These are phyloP conservation scores for Hypoxylon trugodes DNA, from an alignment of 495 filamentous ascomycete genomes.

Conservation along the genomic window DNA sequence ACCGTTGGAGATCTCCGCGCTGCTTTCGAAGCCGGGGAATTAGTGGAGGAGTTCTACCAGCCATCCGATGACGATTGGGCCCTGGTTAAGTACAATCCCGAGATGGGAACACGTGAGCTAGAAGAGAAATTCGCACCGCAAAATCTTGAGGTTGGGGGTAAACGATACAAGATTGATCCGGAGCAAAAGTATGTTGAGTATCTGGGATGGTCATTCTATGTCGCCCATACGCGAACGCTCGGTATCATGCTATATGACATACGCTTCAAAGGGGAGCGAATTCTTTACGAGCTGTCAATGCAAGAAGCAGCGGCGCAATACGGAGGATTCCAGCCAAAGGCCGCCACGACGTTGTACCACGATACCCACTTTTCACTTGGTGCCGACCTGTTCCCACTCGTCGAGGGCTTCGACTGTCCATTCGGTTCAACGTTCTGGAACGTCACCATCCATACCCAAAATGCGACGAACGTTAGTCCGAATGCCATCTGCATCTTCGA, in stretches of 20 bases:
- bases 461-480: slow-evolving; percentile 46
- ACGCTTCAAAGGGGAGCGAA: slow-evolving; percentile 61
- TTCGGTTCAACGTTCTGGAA: slow-evolving; percentile 59
- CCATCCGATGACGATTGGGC: slow-evolving; percentile 44
- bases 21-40: slow-evolving; percentile 50
- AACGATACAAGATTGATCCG: slow-evolving; percentile 55
- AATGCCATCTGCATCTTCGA: slow-evolving; percentile 64
- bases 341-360: slow-evolving; percentile 53
- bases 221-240: slow-evolving; percentile 53
- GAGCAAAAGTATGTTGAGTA: slow-evolving; percentile 61
- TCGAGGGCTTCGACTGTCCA: slow-evolving; percentile 64
- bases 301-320: slow-evolving; percentile 65
- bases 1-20: slow-evolving; percentile 45
- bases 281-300: slow-evolving; percentile 64
- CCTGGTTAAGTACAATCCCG: slow-evolving; percentile 44
- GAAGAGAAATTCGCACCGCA: slow-evolving; percentile 53
- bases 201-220: slow-evolving; percentile 65
- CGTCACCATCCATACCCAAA: slow-evolving; percentile 44
- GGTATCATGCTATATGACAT: slow-evolving; percentile 62
- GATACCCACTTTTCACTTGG: slow-evolving; percentile 59
- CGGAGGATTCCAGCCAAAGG: slow-evolving; percentile 59
- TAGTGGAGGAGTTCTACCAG: slow-evolving; percentile 43
- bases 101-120: slow-evolving; percentile 49
- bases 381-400: slow-evolving; percentile 51
- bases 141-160: slow-evolving; percentile 48